phyloP scores from a whole-genome alignment of 2,329 filamentous ascomycete genomes.

The Pestalotiopsis fici region DNA sequence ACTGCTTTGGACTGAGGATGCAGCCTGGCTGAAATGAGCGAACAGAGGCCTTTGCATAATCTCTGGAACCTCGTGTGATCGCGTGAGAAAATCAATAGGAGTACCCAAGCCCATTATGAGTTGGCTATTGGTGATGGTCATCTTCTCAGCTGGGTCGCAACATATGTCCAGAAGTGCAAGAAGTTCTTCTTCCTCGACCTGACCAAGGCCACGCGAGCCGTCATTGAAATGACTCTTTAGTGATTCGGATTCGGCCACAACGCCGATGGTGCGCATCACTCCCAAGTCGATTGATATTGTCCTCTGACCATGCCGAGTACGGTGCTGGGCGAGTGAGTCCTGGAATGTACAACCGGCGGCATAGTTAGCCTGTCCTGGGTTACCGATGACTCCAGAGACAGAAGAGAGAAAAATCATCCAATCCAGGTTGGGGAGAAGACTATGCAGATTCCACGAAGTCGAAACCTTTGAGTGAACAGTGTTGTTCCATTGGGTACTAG shows the following conservation, averaged over 20 bases:
- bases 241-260: slow-evolving; percentile 22
- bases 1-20: background rate
- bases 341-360: slow-evolving; percentile 25
- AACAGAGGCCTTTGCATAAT: background rate
- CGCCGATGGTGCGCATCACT: slow-evolving; percentile 26
- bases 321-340: slow-evolving; percentile 24
- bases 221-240: slow-evolving; percentile 13
- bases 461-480: slow-evolving; percentile 24
- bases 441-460: slow-evolving; percentile 22
- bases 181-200: slow-evolving; percentile 23
- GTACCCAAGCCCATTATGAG: background rate
- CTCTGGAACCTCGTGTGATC: background rate
- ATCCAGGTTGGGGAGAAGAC: slow-evolving; percentile 20
- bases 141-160: slow-evolving; percentile 19
- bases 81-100: background rate
- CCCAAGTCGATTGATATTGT: slow-evolving; percentile 23
- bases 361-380: slow-evolving; percentile 24
- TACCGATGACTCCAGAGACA: slow-evolving; percentile 21
- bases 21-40: background rate
- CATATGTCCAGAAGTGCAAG: slow-evolving; percentile 21
- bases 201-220: slow-evolving; percentile 16
- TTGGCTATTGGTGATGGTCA: background rate
- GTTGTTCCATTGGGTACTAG: slow-evolving; percentile 21
- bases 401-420: slow-evolving; percentile 30
- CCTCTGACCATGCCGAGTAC: slow-evolving; percentile 18